Base-by-base conservation (phyloP, 2,329 filamentous ascomycete species). In the Graphilbum ipis-grandicollis region DNA sequence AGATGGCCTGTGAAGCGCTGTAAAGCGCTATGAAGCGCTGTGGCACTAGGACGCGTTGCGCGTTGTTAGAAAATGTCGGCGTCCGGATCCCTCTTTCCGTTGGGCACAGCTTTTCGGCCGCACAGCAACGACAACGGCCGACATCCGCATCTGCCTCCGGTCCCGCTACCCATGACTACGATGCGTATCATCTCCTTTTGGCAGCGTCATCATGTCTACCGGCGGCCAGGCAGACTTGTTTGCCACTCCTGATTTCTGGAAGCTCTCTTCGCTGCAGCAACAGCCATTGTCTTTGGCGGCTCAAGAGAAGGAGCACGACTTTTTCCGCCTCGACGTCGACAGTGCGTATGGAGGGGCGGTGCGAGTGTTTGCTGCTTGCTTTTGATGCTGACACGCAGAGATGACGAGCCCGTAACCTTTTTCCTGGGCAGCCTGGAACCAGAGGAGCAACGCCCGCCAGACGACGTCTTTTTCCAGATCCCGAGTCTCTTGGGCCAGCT, bases 221-320 rank as follows among this genome's bases (percentile, higher is more conserved):
- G 21, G 25, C 4, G 39, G 63, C 30, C 49, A 55, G 37, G 60
- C 66, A 34, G 56, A 76, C 48, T 63, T 75, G 23, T 82, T 82
- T 49, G 65, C 67, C 29, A 71, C 75, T 33, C 71, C 71, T 29
- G 63, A 75, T 48, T 65, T 79, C 42, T 72, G 67, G 65, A 59
- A 58, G 38, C 56, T 63, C 19, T 71, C 75, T 3, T 60, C 56
- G 45, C 65, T 66, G 52, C 53, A 68, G 28, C 53, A 60, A 8
- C 43, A 53, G 18, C 33, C 31, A 8, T 31, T 36, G 10, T 33
- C 35, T 3, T 28, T 33, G 4, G 33, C 31, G 3, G 17, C 39
- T 0, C 23, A 35, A 2, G 37, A 40, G 10, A 34, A 34, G 18
- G 32, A 35, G 19, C 17, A 41, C 28, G 42, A 38, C 22, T 65